Conservation (phyloP, 1,139 yeast genomes). For the Sugiyamaella novakii region DNA sequence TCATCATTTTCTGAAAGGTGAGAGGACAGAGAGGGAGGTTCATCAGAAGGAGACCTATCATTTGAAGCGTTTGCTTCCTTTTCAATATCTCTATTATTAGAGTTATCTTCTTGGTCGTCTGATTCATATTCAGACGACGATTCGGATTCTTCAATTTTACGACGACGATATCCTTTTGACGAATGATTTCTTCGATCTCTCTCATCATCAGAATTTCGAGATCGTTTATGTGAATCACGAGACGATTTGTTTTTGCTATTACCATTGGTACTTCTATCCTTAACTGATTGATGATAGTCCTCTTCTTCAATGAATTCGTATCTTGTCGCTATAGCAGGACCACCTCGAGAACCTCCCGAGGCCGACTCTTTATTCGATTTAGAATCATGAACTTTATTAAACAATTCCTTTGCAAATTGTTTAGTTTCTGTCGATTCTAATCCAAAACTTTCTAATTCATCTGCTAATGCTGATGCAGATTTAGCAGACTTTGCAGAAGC, state of each 20-base stretch:
- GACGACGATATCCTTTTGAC: slow-evolving; percentile 14
- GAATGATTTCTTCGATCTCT: not conserved
- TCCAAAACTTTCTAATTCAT: slow-evolving; percentile 37
- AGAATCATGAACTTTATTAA: slow-evolving; percentile 28
- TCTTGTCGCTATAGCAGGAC: slow-evolving; percentile 16
- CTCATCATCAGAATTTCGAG: not conserved
- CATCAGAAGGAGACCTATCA: too few relatives aligned
- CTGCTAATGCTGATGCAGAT: slow-evolving; percentile 28
- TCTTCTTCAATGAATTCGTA: slow-evolving; percentile 29
- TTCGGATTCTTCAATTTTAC: slow-evolving; percentile 20
- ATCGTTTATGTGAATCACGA: not conserved
- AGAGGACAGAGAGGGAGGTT: too few relatives aligned
- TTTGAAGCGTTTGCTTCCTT: too few relatives aligned
- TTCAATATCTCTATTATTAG: not conserved
- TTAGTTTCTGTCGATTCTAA: slow-evolving; percentile 31
- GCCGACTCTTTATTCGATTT: slow-evolving; percentile 13
- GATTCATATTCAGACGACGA: slow-evolving; percentile 15
- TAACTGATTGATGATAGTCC: not conserved
- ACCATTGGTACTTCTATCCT: not conserved
- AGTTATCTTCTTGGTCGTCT: slow-evolving; percentile 3
- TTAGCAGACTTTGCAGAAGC: slow-evolving; percentile 38
- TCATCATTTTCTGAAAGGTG: slow-evolving; percentile 17
- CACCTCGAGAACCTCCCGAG: slow-evolving; percentile 2
- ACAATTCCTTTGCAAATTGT: slow-evolving; percentile 36
- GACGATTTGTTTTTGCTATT: not conserved